Base-by-base conservation (phyloP, 768 basidiomycete genomes). In the Mycena crocata region DNA sequence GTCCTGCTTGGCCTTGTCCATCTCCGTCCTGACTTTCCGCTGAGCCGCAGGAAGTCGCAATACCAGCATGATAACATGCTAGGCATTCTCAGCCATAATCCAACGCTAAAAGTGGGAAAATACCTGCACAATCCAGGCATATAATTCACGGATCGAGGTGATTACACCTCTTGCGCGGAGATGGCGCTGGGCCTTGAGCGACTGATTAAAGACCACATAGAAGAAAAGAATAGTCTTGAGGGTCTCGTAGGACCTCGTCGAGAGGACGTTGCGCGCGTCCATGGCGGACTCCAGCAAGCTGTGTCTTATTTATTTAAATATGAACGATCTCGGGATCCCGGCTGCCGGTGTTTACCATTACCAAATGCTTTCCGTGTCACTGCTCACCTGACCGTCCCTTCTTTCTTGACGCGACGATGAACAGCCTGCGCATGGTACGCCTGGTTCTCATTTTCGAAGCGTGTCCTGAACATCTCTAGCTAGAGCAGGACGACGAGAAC, bases 401-500 rank as follows among this genome's bases (percentile, higher is more conserved):
- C 28, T 39, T 35, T 39, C 49, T 55, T 28, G 24, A 58, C 62
- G 55, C 57, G 32, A n/a, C 48, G 28, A 77, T 83, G 81, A 82
- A 76, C 76, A 84, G 78, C 68, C 80, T 89, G 80, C 87, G 89
- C 45, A 88, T 89, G 87, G 89, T 89, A 72, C 62, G 78, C 74
- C 50, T 63, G 39, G 61, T 50, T 19, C 28, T 61, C 17, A 10
- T 44, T 21, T 13, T 37, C 31, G 34, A 28, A 57, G 70, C 3
- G 46, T 15, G 40, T 49, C 37, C 62, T 64, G 63, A 58, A 49
- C 48, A 23, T 49, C 23, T 34, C 59, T 73, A 93, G 93, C 81
- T 94, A 71, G 86, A 89, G 71, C 88, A 89, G 62, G 88, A 92
- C 72, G 93, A 94, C 62, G 94, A 94, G 78, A 85, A 80, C 56